These are phyloP conservation scores for Cryptosporidium ryanae DNA, from an alignment of 169 alveolate genomes.

Conservation along the genomic window DNA sequence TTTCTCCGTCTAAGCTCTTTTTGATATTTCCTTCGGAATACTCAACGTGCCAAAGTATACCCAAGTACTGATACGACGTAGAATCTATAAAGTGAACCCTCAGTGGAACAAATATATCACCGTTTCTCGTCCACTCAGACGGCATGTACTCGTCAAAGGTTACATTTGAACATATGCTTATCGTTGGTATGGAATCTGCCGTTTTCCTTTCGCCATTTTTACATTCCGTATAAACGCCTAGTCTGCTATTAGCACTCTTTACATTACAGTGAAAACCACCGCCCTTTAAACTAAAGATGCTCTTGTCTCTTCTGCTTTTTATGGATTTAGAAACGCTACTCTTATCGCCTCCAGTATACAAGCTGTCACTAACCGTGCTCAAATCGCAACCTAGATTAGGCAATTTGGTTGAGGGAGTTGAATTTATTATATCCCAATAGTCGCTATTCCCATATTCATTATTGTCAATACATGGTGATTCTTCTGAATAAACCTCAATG, in stretches of 20 bases:
- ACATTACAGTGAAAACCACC: background rate
- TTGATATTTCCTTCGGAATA: conserved; percentile 2
- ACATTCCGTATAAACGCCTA: background rate
- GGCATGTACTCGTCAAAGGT: conserved; percentile 67
- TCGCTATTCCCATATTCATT: background rate
- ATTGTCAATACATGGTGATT: background rate
- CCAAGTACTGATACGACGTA: conserved; percentile 60
- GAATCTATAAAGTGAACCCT: conserved; percentile 58
- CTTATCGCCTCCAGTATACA: background rate
- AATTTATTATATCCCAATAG: conserved; percentile 58
- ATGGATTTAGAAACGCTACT: conserved; percentile 7
- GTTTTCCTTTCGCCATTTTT: background rate
- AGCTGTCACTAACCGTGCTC: background rate
- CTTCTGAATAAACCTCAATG: conserved; percentile 19
- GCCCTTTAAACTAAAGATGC: background rate
- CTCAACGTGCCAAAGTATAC: conserved; percentile 69
- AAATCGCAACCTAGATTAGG: conserved; percentile 60
- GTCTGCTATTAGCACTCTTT: background rate
- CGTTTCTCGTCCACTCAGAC: conserved; percentile 51
- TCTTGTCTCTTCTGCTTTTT: background rate
- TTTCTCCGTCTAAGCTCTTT: background rate
- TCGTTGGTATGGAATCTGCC: conserved; percentile 16
- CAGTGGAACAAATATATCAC: conserved; percentile 56
- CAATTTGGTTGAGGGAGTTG: conserved; percentile 63
- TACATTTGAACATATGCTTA: conserved; percentile 20